Percentiles rank a stretch among this genome's conserved stretches.
These are phyloP conservation scores for Stagonosporopsis rhizophila DNA, from an alignment of 2,329 filamentous ascomycete genomes.

Conservation along the genomic window DNA sequence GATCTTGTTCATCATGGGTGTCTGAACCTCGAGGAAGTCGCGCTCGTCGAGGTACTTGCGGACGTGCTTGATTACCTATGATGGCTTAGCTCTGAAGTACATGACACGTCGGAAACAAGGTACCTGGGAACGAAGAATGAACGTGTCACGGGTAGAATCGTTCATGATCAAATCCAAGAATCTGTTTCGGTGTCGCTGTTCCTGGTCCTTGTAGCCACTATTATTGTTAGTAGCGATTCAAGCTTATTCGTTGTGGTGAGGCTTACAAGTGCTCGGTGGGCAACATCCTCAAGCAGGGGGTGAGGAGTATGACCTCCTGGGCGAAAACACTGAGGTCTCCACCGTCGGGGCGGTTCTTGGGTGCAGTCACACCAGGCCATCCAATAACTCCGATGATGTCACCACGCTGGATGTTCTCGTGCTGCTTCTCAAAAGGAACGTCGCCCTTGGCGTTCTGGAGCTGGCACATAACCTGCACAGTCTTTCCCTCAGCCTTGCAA, in stretches of 20 bases:
- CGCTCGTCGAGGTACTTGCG: slow-evolving; percentile 86
- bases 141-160: slow-evolving; percentile 80
- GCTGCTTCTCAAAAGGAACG: slow-evolving; percentile 82
- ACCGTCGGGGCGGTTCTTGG: slow-evolving; percentile 67
- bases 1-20: slow-evolving; percentile 93
- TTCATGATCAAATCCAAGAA: slow-evolving; percentile 99
- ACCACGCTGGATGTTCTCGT: slow-evolving; percentile 85
- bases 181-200: slow-evolving; percentile 89
- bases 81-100: slow-evolving; percentile 63
- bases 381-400: slow-evolving; percentile 91
- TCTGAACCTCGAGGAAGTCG: slow-evolving; percentile 94
- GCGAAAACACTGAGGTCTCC: slow-evolving; percentile 96
- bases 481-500: slow-evolving; percentile 70
- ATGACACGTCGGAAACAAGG: not conserved
- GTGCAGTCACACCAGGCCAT: slow-evolving; percentile 83
- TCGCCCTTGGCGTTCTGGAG: slow-evolving; percentile 75
- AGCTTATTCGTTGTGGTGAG: not conserved
- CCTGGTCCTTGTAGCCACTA: slow-evolving; percentile 87
- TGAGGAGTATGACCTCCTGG: slow-evolving; percentile 80
- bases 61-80: slow-evolving; percentile 88
- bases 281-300: slow-evolving; percentile 89
- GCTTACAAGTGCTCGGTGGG: slow-evolving; percentile 65
- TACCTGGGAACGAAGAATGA: slow-evolving; percentile 57
- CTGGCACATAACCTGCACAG: slow-evolving; percentile 93
- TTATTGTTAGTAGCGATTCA: not conserved